Percentiles rank a stretch among this genome's conserved stretches.
Conservation (phyloP, 176 grass and related monocot species). For the Ensete glaucum region DNA sequence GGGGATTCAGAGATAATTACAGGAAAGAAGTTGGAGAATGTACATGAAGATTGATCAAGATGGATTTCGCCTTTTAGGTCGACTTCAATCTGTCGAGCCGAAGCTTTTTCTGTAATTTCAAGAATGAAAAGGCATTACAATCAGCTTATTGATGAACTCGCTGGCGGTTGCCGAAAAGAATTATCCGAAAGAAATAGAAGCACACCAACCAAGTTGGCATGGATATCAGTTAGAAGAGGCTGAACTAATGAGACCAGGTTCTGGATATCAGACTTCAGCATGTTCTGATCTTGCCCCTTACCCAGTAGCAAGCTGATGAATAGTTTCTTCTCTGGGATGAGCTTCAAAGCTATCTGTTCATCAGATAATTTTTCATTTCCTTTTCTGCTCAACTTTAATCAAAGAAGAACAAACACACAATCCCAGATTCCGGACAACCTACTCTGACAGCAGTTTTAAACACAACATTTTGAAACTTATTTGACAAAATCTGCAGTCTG, state of each 20-base stretch:
- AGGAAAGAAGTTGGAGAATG: neutral
- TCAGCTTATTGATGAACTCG: neutral
- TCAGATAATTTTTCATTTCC: neutral
- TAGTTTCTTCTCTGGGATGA: conserved; percentile 53
- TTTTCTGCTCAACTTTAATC: neutral
- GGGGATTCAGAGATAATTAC: neutral
- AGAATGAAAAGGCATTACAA: neutral
- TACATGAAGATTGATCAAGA: neutral
- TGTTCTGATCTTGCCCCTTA: conserved; percentile 22
- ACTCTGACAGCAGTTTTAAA: neutral
- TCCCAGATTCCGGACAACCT: neutral
- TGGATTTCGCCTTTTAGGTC: conserved; percentile 28
- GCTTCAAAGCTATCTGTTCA: conserved; percentile 65
- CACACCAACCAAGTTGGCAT: conserved; percentile 49
- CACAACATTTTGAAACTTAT: neutral
- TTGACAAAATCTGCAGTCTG: neutral
- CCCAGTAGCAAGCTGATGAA: conserved; percentile 36
- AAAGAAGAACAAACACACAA: neutral
- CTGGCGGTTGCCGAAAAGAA: neutral
- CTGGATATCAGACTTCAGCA: conserved; percentile 32
- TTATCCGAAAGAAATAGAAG: neutral
- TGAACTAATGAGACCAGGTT: conserved; percentile 32
- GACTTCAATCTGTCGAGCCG: conserved; percentile 72
- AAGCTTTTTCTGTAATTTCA: conserved; percentile 46
- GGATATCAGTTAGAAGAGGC: conserved; percentile 54